Evolutionary conservation across 306 rosid species (phyloP), one percentile per base, ranked within the genome.

Genomic region (Comarum palustre): DNA sequence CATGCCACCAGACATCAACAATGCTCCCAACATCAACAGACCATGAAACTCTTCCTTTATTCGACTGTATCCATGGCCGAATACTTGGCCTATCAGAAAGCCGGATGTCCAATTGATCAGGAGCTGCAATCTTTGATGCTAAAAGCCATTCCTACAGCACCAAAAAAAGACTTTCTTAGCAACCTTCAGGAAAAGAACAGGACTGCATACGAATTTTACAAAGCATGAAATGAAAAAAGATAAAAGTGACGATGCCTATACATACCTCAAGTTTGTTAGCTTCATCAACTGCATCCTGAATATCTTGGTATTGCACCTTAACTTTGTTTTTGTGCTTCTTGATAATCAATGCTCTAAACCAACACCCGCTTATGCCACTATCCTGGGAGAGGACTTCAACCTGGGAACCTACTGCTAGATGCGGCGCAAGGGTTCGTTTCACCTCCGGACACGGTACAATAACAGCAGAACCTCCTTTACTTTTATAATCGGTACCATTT

Each of bases 281-380:
- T 76, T 93, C 97, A 47, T 87, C 90, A 8, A 6, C 84, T 8
- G 90, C 97, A 84, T 93, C 98, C 78, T 76, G 87, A 68, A 93
- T 34, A 83, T 93, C 92, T 2, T 77, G 84, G 77, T 89, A 93
- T 61, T 75, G 92, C 52, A 93, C 89, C 91, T 93, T 93, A 71
- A 93, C 92, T 80, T 86, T 93, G 34, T 85, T 82, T 72, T 83
- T 86, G 71, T 63, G 73, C 67, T 45, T 87, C 87, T 91, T 93
- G 54, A 93, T 75, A 20, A 93, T 57, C 41, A 83, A 78, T 61
- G 97, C 98, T 80, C 87, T 77, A 77, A 86, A 90, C 98, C 98
- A 93, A 48, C 98, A 91, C 25, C 98, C 97, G 81, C 89, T 86
- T 17, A 93, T 85, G 54, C 98, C 97, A 80, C 97, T 89, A 77